These are phyloP conservation scores for Lagenidium giganteum DNA, from an alignment of 352 stramenopile genomes.

Conservation along the genomic window DNA sequence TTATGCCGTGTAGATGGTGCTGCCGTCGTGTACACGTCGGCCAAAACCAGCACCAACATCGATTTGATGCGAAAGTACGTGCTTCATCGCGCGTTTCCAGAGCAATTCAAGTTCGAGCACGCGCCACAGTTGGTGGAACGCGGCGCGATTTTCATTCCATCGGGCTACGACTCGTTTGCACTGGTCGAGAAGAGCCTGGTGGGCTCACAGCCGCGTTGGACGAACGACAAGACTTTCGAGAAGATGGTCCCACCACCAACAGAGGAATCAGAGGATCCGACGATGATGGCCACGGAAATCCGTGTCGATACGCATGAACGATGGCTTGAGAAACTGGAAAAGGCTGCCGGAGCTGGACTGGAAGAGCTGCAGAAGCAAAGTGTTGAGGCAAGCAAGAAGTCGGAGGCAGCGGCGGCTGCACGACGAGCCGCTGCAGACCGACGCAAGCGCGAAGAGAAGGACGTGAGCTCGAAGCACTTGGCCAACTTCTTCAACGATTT, in stretches of 20 bases:
- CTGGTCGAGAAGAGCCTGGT: constrained; percentile 74
- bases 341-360: constrained; percentile 64
- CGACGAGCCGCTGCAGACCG: constrained; percentile 65
- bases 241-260: constrained; percentile 69
- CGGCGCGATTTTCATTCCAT: constrained; percentile 64
- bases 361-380: constrained; percentile 83
- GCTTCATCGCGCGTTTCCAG: constrained; percentile 60
- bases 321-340: constrained; percentile 82
- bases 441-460: constrained; percentile 75
- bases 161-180: constrained; percentile 73
- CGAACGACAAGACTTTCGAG: constrained; percentile 71
- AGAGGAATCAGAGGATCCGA: constrained; percentile 29
- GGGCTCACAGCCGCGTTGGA: constrained; percentile 69
- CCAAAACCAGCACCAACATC: constrained; percentile 72
- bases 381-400: constrained; percentile 78
- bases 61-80: constrained; percentile 73
- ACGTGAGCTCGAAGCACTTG: constrained; percentile 82
- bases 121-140: constrained; percentile 73
- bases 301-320: constrained; percentile 62
- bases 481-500: constrained; percentile 88
- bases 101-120: constrained; percentile 63
- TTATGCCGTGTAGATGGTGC: constrained; percentile 43
- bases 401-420: constrained; percentile 57
- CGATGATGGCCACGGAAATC: constrained; percentile 35
- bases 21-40: constrained; percentile 75